Percentiles rank a stretch among this genome's conserved stretches.
phyloP scores from a whole-genome alignment of 192 early-diverging fungal genomes.

The Spinellus fusiger region DNA sequence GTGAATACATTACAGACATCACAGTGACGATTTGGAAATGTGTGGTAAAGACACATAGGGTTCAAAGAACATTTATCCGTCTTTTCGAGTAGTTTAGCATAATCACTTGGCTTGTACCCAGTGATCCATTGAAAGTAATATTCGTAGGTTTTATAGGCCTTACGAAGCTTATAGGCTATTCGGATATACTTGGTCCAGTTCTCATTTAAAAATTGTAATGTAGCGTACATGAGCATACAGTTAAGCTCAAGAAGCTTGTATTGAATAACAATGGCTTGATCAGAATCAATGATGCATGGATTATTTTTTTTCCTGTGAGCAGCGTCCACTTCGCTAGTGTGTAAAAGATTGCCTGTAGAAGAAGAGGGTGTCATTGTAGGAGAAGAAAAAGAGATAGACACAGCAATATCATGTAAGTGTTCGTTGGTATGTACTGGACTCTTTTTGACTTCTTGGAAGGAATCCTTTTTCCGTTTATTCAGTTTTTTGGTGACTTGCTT shows the following conservation, averaged over 20 bases:
- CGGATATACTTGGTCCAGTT: slow-evolving; percentile 33
- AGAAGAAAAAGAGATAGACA: neutral
- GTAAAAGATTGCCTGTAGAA: neutral
- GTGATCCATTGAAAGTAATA: slow-evolving; percentile 28
- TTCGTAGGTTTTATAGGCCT: slow-evolving; percentile 32
- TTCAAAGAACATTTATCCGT: neutral
- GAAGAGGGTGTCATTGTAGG: neutral
- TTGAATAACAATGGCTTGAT: slow-evolving; percentile 3
- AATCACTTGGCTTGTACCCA: slow-evolving; percentile 23
- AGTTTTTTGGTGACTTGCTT: slow-evolving; percentile 6
- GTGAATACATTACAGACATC: neutral
- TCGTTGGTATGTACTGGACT: neutral
- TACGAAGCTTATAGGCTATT: slow-evolving; percentile 32
- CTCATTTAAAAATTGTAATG: slow-evolving; percentile 28
- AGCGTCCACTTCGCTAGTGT: neutral
- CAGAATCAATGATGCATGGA: neutral
- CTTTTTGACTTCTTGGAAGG: neutral
- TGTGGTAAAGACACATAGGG: neutral
- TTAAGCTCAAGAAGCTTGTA: slow-evolving; percentile 29
- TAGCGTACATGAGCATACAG: slow-evolving; percentile 34
- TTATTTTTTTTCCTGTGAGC: neutral
- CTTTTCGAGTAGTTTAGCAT: slow-evolving; percentile 10
- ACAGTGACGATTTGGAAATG: neutral
- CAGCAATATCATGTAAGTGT: neutral
- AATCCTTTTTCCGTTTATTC: neutral